Evolutionary conservation across 345 rosid species (phyloP).

Genomic region (Linum lewisii): DNA sequence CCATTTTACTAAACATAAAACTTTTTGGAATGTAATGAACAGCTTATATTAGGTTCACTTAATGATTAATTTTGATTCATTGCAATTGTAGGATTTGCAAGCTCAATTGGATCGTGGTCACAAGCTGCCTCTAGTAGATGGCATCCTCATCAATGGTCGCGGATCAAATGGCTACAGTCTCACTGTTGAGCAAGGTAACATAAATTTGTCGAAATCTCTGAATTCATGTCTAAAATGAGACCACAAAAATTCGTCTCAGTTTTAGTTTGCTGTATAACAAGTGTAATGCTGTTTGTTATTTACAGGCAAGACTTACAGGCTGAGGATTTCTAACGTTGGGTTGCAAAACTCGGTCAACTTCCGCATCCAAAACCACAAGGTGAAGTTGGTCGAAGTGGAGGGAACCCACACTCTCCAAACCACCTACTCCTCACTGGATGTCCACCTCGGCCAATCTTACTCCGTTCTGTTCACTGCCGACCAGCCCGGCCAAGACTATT

Average conservation of each 20-base stretch:
- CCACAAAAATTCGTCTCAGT: no score
- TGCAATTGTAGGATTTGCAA: conserved; percentile 38
- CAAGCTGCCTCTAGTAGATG: conserved; percentile 66
- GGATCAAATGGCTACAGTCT: conserved; percentile 52
- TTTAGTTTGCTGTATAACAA: no score
- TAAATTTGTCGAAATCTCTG: background rate
- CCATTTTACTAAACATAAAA: no score
- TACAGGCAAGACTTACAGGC: conserved; percentile 76
- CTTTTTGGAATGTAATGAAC: no score
- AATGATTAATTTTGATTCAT: no score
- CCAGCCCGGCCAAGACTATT: conserved; percentile 66
- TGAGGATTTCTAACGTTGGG: conserved; percentile 88
- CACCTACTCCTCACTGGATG: conserved; percentile 51
- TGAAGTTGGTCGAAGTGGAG: conserved; percentile 86
- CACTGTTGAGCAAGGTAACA: conserved; percentile 68
- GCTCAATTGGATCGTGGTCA: conserved; percentile 49
- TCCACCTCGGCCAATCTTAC: conserved; percentile 86
- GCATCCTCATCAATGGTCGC: conserved; percentile 85
- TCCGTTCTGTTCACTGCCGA: conserved; percentile 84
- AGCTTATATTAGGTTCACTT: no score
- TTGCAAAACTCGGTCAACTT: conserved; percentile 58
- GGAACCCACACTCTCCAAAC: conserved; percentile 87
- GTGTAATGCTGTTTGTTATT: background rate
- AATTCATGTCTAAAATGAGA: no score
- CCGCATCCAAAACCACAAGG: conserved; percentile 72